Base-by-base conservation (phyloP, 2,329 filamentous ascomycete species). In the Claviceps digitariae region DNA sequence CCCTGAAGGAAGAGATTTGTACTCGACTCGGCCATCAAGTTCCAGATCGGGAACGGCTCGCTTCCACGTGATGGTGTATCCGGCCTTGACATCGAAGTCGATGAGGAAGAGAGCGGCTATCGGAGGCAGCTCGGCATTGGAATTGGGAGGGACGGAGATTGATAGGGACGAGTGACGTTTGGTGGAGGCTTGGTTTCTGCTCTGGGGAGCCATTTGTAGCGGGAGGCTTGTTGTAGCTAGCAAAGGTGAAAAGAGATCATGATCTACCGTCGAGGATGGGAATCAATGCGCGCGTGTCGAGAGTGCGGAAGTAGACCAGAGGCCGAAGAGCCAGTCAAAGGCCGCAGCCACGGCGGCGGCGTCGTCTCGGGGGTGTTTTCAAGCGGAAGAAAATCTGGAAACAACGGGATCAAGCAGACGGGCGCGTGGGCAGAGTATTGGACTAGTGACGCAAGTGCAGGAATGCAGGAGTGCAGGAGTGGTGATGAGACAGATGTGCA, bases 1-100 rank as follows among this genome's bases (percentile, higher is more conserved):
- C 25, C 93, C 93, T 0, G 91, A 97, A 2, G 93, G 93, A 48
- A 98, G 77, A 57, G 89, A 94, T 71, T 96, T 97, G 78, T 90
- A 98, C 70, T 98, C 93, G 63, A 96, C 89, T 25, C 86, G 82
- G 53, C 89, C 89, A 60, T 95, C 87, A 49, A 97, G 78, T 68
- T 79, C 76, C 70, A 91, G 77, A 49, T 81, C 83, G 15, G 82
- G 75, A 1, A 81, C 70, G 13, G 84, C 81, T 59, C 81, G 82
- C 68, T 94, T 89, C 93, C 93, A 97, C 38, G 82, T 81, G 64
- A 97, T 86, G 47, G 89, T 95, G 69, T 84, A 95, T 73, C 90
- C 90, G 63, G 89, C 85, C 68, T 90, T 93, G 71, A 91, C 86
- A 69, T 95, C 90, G 72, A 95, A 95, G 64, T 87, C 82, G 69